Base-by-base conservation (phyloP, 1,284 basidiomycete species). In the Malassezia equina region DNA sequence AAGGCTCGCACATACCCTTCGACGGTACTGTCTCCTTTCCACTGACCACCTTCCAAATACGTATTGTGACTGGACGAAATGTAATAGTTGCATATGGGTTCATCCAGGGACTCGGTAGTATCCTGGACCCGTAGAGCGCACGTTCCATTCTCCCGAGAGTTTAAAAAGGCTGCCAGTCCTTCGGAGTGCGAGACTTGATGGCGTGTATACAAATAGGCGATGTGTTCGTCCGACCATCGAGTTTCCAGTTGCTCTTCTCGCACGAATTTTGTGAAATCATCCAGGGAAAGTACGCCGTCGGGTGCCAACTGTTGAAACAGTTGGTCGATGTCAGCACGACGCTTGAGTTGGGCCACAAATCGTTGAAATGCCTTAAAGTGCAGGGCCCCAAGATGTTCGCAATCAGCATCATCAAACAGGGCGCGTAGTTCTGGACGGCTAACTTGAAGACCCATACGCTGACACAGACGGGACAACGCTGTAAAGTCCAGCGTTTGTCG, bases 31-130 rank as follows among this genome's bases (percentile, higher is more conserved):
- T 86, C 84, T 2, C 94, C 93, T 8, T 91, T 83, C 54, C 94
- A 84, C 71, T 99, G 94, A 63, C 90, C 83, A 0, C 91, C 91
- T 11, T 95, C 84, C 4, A 99, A 83, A 68, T 99, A 98, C 0
- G 94, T 98, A 68, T 99, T 98, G 72, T 98, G 94, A 28, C 89
- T 93, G 15, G 88, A 87, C 4, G 88, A 90, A 66, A 96, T 85
- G 68, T 81, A 94, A 74, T 96, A 96, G 57, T 94, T 86, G 5
- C 83, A 81, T 9, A 95, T 77, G 0, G 93, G 89, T 1, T 80
- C 79, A 0, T 83, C 84, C 88, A 95, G 77, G 13, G 29, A 8
- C 6, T 5, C 34, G 11, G 27, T 25, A 5, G 23, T 27, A 3
- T 32, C 51, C 6, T n/a, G 27, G 2, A 24, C 24, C 21, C 36